A percentile compares a stretch with the other conserved stretches of the same genome.
phyloP scores from a whole-genome alignment of 345 rosid genomes.

The Camelina sativa region DNA sequence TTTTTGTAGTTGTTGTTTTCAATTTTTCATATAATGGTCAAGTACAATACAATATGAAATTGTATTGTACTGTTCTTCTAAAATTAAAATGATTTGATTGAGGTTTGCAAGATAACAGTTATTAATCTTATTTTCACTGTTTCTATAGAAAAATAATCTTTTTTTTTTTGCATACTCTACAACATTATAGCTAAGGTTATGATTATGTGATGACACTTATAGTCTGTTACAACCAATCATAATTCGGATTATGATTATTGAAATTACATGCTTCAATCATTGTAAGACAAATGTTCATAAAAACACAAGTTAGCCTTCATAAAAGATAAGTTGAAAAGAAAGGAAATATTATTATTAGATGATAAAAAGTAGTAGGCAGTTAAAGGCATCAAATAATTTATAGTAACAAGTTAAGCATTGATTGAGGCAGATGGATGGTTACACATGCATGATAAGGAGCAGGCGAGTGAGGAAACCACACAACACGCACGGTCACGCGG shows the following conservation, averaged over 20 bases:
- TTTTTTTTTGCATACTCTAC: background rate
- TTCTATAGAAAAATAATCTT: too few species aligned
- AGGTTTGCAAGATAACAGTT: background rate
- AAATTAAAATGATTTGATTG: background rate
- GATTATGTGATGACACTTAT: background rate
- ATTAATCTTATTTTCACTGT: too few species aligned
- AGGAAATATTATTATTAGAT: background rate
- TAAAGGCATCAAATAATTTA: background rate
- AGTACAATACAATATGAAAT: too few species aligned
- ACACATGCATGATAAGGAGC: conserved; percentile 1
- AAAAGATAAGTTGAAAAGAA: background rate
- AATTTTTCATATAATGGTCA: too few species aligned
- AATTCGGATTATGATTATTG: background rate
- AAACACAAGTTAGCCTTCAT: background rate
- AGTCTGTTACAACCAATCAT: background rate
- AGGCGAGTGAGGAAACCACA: conserved; percentile 40
- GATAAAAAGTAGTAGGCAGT: background rate
- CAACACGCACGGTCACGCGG: conserved; percentile 36
- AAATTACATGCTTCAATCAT: background rate
- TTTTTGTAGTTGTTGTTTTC: too few species aligned
- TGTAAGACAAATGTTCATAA: background rate
- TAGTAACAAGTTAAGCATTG: conserved; percentile 6
- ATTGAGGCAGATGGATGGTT: conserved; percentile 8
- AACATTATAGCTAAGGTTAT: background rate
- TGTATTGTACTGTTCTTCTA: background rate